Evolutionary conservation across 2,329 filamentous ascomycete species (phyloP).

Genomic region (Microdochium trichocladiopsis): DNA sequence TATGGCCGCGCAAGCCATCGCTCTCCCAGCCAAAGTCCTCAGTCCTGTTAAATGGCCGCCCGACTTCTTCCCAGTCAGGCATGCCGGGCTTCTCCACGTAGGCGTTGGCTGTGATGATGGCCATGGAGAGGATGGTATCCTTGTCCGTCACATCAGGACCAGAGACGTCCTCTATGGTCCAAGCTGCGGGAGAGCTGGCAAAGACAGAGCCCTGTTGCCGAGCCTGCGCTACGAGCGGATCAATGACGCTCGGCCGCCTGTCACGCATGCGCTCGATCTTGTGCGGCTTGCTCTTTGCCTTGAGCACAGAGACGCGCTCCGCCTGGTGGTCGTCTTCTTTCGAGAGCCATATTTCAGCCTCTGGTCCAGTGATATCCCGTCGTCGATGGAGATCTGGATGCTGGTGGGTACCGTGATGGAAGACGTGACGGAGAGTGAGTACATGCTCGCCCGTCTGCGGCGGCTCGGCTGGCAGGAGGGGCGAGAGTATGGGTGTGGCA

Average conservation of each 20-base stretch:
- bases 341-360: constrained; percentile 55
- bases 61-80: constrained; percentile 78
- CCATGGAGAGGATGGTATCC: constrained; percentile 74
- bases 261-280: constrained; percentile 78
- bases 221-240: constrained; percentile 69
- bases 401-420: constrained; percentile 79
- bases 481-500: constrained; percentile 27
- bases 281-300: constrained; percentile 55
- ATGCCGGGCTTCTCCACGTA: constrained; percentile 69
- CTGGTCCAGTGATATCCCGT: constrained; percentile 57
- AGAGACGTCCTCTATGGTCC: constrained; percentile 72
- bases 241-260: constrained; percentile 67
- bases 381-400: constrained; percentile 73
- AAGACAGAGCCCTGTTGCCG: constrained; percentile 61
- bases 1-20: constrained; percentile 84
- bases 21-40: constrained; percentile 87
- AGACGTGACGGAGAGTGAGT: constrained; percentile 78
- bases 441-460: constrained; percentile 45
- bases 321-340: constrained; percentile 50
- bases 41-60: constrained; percentile 74
- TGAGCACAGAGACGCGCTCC: constrained; percentile 44
- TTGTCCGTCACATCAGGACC: constrained; percentile 83
- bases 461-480: constrained; percentile 29
- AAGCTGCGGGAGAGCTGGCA: constrained; percentile 64
- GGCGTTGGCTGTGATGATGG: constrained; percentile 82